A percentile compares a stretch with the other conserved stretches of the same genome.
Evolutionary conservation across 2,329 filamentous ascomycete species (phyloP).

Genomic region (Alternaria postmessia): DNA sequence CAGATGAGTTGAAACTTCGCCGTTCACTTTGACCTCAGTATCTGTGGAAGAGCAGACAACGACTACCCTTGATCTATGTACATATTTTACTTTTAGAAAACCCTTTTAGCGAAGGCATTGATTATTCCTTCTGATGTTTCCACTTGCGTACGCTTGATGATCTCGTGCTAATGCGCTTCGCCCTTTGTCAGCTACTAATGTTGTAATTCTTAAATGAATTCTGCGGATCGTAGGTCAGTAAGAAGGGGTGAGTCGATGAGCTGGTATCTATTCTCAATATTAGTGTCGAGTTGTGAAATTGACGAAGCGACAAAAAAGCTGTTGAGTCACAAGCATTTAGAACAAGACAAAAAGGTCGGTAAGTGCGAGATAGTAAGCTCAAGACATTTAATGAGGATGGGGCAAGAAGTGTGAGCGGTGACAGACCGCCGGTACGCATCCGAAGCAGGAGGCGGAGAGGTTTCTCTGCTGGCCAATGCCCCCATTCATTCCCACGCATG

Average conservation of each 20-base stretch:
- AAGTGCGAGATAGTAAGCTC: too few relatives aligned
- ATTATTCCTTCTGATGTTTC: neutral
- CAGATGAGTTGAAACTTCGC: neutral
- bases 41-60: neutral
- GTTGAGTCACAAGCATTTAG: too few relatives aligned
- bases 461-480: too few relatives aligned
- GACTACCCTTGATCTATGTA: neutral
- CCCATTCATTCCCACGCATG: too few relatives aligned
- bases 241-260: neutral
- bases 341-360: too few relatives aligned
- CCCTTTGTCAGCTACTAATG: neutral
- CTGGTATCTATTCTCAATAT: neutral
- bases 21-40: too few relatives aligned
- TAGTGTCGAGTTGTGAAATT: too few relatives aligned
- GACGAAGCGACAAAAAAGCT: too few relatives aligned
- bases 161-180: neutral
- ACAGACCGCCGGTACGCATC: too few relatives aligned
- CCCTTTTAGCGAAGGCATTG: neutral
- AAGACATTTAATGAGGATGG: rapidly evolving
- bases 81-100: neutral
- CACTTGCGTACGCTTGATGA: neutral
- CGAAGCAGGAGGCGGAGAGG: too few relatives aligned
- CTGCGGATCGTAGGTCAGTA: neutral
- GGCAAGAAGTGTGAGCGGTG: too few relatives aligned
- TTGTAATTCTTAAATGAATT: neutral